Percentiles rank a stretch among this genome's conserved stretches.
These are phyloP conservation scores for Aspergillus ibericus DNA, from an alignment of 2,329 filamentous ascomycete species.

Conservation along the genomic window DNA sequence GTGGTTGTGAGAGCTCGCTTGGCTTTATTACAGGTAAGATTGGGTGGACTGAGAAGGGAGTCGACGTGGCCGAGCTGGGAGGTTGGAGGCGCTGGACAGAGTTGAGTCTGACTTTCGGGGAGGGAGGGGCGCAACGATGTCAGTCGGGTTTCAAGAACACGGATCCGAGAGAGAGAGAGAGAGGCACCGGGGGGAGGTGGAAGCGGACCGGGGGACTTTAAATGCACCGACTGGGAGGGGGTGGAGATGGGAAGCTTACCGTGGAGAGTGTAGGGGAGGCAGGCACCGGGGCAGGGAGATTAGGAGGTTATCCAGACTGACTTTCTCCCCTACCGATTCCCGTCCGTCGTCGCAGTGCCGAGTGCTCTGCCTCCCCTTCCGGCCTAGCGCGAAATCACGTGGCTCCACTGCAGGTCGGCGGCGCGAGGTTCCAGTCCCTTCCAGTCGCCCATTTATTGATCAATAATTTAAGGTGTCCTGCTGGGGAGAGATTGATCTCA, in stretches of 20 bases:
- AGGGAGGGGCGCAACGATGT: constrained; percentile 13
- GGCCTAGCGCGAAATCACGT: constrained; percentile 23
- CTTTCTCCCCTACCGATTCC: constrained; percentile 17
- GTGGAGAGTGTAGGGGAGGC: constrained; percentile 5
- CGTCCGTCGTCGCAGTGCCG: constrained; percentile 21
- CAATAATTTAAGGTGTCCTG: not conserved
- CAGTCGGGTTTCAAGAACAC: constrained; percentile 9
- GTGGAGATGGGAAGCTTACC: constrained; percentile 11
- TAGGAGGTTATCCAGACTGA: constrained; percentile 26
- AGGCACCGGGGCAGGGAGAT: constrained; percentile 16
- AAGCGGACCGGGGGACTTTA: not conserved
- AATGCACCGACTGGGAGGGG: not conserved
- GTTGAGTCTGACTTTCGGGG: constrained; percentile 11
- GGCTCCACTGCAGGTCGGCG: not conserved
- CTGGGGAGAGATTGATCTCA: not conserved
- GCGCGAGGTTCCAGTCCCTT: not conserved
- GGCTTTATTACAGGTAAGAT: constrained; percentile 22
- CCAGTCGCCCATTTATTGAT: not conserved
- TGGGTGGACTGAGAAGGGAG: constrained; percentile 20
- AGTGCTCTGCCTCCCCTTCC: constrained; percentile 16
- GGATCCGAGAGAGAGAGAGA: not conserved
- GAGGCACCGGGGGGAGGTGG: not conserved
- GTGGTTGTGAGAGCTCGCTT: constrained; percentile 23
- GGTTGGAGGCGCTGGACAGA: constrained; percentile 14
- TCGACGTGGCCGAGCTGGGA: constrained; percentile 23